Base-by-base conservation (phyloP, 805 yeast species). In the Candida peoriensis region DNA sequence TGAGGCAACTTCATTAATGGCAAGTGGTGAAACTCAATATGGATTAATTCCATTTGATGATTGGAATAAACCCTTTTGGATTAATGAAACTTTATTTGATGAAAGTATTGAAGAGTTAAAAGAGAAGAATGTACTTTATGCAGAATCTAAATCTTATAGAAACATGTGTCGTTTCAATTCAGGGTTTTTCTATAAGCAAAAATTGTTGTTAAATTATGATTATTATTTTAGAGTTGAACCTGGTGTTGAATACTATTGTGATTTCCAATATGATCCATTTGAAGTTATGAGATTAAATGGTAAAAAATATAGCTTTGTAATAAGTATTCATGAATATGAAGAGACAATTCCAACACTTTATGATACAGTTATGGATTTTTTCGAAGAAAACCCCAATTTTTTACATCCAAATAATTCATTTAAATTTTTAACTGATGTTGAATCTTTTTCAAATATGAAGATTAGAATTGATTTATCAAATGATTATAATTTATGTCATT, bases 221-320 rank as follows among this genome's bases (percentile, higher is more conserved):
- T 93, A 81, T 69, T 90, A 90, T 63, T 89, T 95, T 77, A 72
- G 98, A 44, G 96, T 90, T 10, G 98, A 90, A 58, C 98, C 98
- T 0, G 87, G 80, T 44, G 88, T 89, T 32, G 78, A 84, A 52
- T 83, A 84, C 57, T 83, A 68, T 57, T 93, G 97, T 61, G 97
- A 93, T 61, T 76, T 84, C 49, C 78, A 76, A 50, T 80, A 79
- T 64, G 98, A 90, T 58, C 89, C 96, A 11, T 90, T 90, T 65
- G 72, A 75, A 50, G 72, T 80, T 43, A 72, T 90, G 82, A 70
- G 86, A 46, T 78, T 77, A 38, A 76, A 83, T 48, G 64, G 74
- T 40, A 88, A 88, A 61, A 78, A 74, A 41, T 93, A 90, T 58
- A 94, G 95, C 3, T 90, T 89, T 62, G 86, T 90, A 23, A 81